Percentiles rank a stretch among this genome's conserved stretches.
Conservation (phyloP, 2,329 filamentous ascomycete species). For the Aspergillus sp. region DNA sequence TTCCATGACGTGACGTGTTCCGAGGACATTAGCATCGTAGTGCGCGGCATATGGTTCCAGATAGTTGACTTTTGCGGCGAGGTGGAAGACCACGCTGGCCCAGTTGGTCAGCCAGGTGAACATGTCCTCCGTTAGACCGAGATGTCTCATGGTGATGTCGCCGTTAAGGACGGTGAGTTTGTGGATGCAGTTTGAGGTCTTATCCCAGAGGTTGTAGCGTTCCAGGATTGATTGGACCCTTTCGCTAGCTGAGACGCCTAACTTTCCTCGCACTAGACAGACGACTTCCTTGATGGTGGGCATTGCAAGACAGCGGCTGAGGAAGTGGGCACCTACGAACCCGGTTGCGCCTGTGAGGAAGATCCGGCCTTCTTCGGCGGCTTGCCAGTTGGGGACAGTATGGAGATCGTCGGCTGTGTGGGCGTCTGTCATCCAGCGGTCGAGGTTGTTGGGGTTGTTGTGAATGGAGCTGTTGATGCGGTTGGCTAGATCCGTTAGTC, state of each 20-base stretch:
- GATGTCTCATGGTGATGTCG: slow-evolving; percentile 66
- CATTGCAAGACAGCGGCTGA: slow-evolving; percentile 66
- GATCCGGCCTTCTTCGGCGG: slow-evolving; percentile 10
- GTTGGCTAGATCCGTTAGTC: slow-evolving; percentile 3
- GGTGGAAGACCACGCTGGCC: slow-evolving; percentile 71
- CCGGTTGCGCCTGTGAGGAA: slow-evolving; percentile 77
- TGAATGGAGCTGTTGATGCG: slow-evolving; percentile 7
- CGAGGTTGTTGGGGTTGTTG: slow-evolving; percentile 7
- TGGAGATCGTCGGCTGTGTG: slow-evolving; percentile 1
- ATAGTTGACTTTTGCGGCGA: slow-evolving; percentile 74
- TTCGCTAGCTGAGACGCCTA: slow-evolving; percentile 31
- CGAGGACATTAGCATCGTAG: slow-evolving; percentile 68
- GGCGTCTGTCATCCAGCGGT: slow-evolving; percentile 4
- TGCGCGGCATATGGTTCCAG: slow-evolving; percentile 70
- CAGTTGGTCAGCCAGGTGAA: slow-evolving; percentile 65
- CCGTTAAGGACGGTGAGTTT: slow-evolving; percentile 46
- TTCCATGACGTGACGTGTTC: slow-evolving; percentile 68
- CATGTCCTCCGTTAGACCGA: slow-evolving; percentile 63
- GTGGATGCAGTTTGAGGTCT: neutral
- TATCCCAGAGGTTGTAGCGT: slow-evolving; percentile 39
- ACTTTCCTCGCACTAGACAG: slow-evolving; percentile 69
- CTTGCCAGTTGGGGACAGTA: slow-evolving; percentile 6
- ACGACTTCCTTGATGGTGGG: slow-evolving; percentile 60
- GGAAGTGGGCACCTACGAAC: slow-evolving; percentile 76
- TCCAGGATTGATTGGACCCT: slow-evolving; percentile 53